Base-by-base conservation (phyloP, 441 rosid species). In the Croton setiger region DNA sequence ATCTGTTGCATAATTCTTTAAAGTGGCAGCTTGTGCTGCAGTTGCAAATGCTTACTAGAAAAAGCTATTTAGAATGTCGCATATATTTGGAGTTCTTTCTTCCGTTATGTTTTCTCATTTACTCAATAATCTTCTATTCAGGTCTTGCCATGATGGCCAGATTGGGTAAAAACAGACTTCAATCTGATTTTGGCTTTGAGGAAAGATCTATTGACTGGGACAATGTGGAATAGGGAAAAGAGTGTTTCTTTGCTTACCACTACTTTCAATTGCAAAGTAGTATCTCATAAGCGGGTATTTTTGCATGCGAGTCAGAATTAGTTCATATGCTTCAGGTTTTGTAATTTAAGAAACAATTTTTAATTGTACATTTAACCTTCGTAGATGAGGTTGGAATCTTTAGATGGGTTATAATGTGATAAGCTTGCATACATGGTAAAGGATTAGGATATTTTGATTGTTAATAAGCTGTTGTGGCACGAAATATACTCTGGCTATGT, bases 101-200 rank as follows among this genome's bases (percentile, higher is more conserved):
- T 60, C 14, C 20, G 4, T n/a, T 72, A 41, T 67, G 4, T 9
- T 35, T 10, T 21, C 66, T 66, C 45, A 61, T 49, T 70, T 58
- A 72, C 70, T 57, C 7, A 4, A 45, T 37, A 3, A 11, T 49
- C 15, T 21, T 69, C 15, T 52, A 4, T 33, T 17, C 86, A 93
- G 98, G 97, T 75, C 88, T 89, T 21, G 90, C 91, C 52, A 81
- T 89, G 75, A 91, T 93, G 97, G 85, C 93, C 70, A 88, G 86
- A 78, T 67, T 93, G 80, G 87, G 81, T 27, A 76, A 79, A 48
- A 81, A 66, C 82, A 77, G 87, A 78, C 84, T 88, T 72, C 84
- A 75, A 8, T 75, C 84, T 5, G 93, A 86, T 10, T 70, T 72
- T 73, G 80, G 72, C 41, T 72, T 85, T n/a, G 85, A 81, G 53